phyloP scores from a whole-genome alignment of 2,329 filamentous ascomycete species.

The Chrysoporthe austroafricana region DNA sequence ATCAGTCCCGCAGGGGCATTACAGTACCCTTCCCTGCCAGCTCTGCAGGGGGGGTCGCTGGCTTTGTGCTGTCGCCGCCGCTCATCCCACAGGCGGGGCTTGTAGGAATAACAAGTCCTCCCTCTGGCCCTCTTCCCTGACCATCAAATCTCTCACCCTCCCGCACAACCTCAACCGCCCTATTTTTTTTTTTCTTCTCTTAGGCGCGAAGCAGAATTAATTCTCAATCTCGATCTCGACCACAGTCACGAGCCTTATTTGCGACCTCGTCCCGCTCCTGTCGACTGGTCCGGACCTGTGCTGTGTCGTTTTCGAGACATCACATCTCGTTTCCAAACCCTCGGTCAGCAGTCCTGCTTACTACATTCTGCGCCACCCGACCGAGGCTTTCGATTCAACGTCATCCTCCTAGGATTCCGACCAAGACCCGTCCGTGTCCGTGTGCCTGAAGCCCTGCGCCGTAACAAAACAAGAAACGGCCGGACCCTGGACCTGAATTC shows the following conservation, averaged over 20 bases:
- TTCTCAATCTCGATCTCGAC: background rate
- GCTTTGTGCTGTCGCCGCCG: background rate
- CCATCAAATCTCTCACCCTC: constrained; percentile 20
- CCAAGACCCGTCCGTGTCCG: constrained; percentile 2
- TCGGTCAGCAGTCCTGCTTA: constrained; percentile 16
- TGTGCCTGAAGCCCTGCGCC: constrained; percentile 17
- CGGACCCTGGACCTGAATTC: constrained; percentile 17
- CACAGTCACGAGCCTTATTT: background rate
- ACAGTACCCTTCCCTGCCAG: background rate
- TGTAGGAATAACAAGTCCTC: constrained; percentile 11
- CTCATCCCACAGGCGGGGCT: constrained; percentile 12
- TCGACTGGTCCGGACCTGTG: background rate
- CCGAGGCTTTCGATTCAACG: constrained; percentile 17
- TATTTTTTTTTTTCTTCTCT: background rate
- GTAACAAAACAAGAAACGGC: constrained; percentile 19
- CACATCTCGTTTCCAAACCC: background rate
- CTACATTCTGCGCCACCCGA: constrained; percentile 16
- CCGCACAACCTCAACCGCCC: constrained; percentile 11
- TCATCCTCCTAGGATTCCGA: constrained; percentile 24
- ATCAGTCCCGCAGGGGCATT: constrained; percentile 2
- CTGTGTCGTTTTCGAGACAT: background rate
- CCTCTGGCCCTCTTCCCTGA: constrained; percentile 5
- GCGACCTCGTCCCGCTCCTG: background rate
- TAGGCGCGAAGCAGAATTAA: background rate
- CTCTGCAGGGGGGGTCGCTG: background rate